Evolutionary conservation across 495 filamentous ascomycete genomes (phyloP).

Genomic region (Talaromyces thailandensis): DNA sequence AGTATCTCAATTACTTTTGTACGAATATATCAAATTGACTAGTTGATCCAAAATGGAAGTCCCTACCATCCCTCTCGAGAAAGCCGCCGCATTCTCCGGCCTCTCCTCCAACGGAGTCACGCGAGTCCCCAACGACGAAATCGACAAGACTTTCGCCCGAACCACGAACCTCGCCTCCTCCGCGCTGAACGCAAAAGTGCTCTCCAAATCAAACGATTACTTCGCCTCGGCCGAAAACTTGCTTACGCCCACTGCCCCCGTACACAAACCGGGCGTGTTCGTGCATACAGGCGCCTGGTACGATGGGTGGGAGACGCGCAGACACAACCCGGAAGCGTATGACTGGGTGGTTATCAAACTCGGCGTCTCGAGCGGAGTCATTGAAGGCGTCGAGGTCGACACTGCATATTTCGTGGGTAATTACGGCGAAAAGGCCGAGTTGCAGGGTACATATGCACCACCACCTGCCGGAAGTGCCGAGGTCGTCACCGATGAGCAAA

Average conservation of each 20-base stretch:
- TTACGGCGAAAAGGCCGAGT: slow-evolving; percentile 70
- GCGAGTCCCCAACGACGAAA: slow-evolving; percentile 44
- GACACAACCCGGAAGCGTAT: slow-evolving; percentile 70
- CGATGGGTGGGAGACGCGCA: slow-evolving; percentile 89
- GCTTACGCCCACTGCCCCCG: slow-evolving; percentile 62
- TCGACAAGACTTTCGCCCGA: slow-evolving; percentile 57
- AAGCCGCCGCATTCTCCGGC: slow-evolving; percentile 9
- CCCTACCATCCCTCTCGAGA: neutral
- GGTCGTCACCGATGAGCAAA: slow-evolving; percentile 39
- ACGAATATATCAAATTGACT: neutral
- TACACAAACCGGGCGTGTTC: slow-evolving; percentile 74
- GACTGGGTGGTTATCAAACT: slow-evolving; percentile 82
- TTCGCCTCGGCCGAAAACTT: slow-evolving; percentile 80
- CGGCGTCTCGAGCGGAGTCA: slow-evolving; percentile 65
- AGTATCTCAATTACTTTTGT: no score
- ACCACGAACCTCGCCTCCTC: slow-evolving; percentile 67
- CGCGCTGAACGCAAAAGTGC: slow-evolving; percentile 61
- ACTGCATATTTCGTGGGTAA: slow-evolving; percentile 84
- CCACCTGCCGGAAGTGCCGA: slow-evolving; percentile 39
- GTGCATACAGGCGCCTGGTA: slow-evolving; percentile 86
- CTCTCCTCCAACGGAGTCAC: slow-evolving; percentile 22
- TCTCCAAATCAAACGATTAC: slow-evolving; percentile 78
- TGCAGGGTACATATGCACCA: slow-evolving; percentile 71
- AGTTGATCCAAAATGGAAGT: neutral
- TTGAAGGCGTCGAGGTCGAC: slow-evolving; percentile 78